Conservation (phyloP, 192 early-diverging fungal genomes). For the Mortierella antarctica region DNA sequence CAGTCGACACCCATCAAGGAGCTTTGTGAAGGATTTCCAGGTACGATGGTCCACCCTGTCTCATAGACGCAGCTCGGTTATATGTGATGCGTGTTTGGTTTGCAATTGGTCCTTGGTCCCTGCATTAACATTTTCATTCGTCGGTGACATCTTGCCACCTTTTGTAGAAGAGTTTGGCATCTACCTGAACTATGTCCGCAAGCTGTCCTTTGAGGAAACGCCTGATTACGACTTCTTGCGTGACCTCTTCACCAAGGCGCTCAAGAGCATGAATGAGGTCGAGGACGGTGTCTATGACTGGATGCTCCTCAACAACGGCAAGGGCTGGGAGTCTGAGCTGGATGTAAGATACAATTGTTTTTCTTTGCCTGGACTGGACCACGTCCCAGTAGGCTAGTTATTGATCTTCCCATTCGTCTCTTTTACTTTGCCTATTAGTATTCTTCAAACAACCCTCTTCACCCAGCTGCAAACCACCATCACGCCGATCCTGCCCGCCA, state of each 20-base stretch:
- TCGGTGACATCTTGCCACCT: background rate
- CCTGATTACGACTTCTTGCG: conserved; percentile 96
- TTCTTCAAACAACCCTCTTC: conserved; percentile 44
- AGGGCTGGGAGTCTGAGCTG: conserved; percentile 58
- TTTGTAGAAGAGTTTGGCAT: conserved; percentile 86
- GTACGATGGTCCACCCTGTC: conserved; percentile 37
- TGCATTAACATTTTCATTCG: background rate
- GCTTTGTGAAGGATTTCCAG: conserved; percentile 89
- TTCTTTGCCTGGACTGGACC: background rate
- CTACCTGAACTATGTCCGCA: conserved; percentile 90
- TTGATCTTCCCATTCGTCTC: background rate
- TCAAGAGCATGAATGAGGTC: conserved; percentile 73
- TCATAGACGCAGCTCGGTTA: background rate
- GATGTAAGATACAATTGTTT: conserved; percentile 21
- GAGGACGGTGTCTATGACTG: conserved; percentile 98
- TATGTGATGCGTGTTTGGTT: background rate
- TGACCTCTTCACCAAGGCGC: conserved; percentile 82
- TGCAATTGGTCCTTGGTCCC: background rate
- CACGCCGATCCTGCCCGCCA: conserved; percentile 29
- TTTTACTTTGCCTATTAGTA: conserved; percentile 10
- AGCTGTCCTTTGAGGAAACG: conserved; percentile 93
- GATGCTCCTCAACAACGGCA: conserved; percentile 73
- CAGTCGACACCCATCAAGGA: conserved; percentile 89
- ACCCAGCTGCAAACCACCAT: conserved; percentile 18
- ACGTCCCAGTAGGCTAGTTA: background rate